These are phyloP conservation scores for Fusarium cyanostomum DNA, from an alignment of 2,329 filamentous ascomycete species.

Conservation along the genomic window DNA sequence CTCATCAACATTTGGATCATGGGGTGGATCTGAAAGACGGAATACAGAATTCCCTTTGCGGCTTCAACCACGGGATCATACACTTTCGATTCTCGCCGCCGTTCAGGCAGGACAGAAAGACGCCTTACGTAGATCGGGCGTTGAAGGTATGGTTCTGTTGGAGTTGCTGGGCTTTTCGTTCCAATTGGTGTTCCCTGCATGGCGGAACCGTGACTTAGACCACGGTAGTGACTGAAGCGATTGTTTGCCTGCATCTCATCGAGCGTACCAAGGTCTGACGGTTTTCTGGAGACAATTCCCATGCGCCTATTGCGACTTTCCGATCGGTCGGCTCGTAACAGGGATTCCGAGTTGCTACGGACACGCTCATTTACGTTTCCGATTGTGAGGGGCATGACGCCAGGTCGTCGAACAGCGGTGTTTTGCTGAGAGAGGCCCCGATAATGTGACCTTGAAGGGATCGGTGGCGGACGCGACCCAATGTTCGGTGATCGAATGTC, in stretches of 20 bases:
- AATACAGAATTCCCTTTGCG: constrained; percentile 73
- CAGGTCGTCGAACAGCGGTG: constrained; percentile 71
- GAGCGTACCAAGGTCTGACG: constrained; percentile 68
- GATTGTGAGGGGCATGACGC: constrained; percentile 75
- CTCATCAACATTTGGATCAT: constrained; percentile 73
- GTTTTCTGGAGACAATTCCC: constrained; percentile 69
- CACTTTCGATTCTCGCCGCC: constrained; percentile 68
- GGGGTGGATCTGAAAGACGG: constrained; percentile 73
- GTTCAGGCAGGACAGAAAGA: constrained; percentile 70
- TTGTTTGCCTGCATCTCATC: constrained; percentile 71
- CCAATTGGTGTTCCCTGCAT: constrained; percentile 63
- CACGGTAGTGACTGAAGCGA: constrained; percentile 72
- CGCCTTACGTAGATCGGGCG: constrained; percentile 71
- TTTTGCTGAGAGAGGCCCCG: constrained; percentile 77
- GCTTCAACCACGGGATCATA: constrained; percentile 71
- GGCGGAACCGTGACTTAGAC: constrained; percentile 74
- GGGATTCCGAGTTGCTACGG: constrained; percentile 72
- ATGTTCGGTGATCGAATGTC: constrained; percentile 74
- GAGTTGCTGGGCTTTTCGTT: constrained; percentile 66
- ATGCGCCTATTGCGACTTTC: constrained; percentile 69
- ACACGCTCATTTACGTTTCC: constrained; percentile 74
- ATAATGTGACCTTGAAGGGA: constrained; percentile 81
- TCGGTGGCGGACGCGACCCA: constrained; percentile 72
- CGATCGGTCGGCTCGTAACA: constrained; percentile 62
- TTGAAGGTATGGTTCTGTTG: constrained; percentile 65